Conservation (phyloP, 2,329 filamentous ascomycete species). For the Trichophyton rubrum region DNA sequence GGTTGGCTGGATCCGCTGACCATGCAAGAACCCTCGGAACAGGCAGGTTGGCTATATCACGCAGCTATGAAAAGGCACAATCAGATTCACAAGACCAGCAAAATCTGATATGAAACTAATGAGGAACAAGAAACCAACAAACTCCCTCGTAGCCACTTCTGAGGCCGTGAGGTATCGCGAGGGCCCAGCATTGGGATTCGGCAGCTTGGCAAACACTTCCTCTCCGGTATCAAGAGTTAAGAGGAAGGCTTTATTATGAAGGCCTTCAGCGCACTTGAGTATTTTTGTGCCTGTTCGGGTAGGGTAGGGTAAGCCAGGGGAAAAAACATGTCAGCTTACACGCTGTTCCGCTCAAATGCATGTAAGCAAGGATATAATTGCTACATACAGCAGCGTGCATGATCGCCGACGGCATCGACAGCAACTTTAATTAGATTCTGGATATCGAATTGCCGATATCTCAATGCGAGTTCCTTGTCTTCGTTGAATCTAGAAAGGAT, state of each 20-base stretch:
- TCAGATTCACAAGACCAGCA: too few relatives aligned
- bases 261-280: not conserved
- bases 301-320: too few relatives aligned
- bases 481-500: too few relatives aligned
- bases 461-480: too few relatives aligned
- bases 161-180: conserved; percentile 12
- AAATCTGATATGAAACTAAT: not conserved
- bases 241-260: conserved; percentile 7
- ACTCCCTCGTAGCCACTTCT: conserved; percentile 18
- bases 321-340: too few relatives aligned
- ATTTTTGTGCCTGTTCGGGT: not conserved
- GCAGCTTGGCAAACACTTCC: conserved; percentile 20
- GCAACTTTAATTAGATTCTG: not conserved
- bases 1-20: conserved; percentile 11
- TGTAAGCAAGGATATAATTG: too few relatives aligned
- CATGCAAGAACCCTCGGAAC: conserved; percentile 10
- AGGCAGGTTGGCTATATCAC: conserved; percentile 12
- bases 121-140: conserved; percentile 14
- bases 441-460: too few relatives aligned
- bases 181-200: conserved; percentile 21
- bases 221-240: conserved; percentile 17
- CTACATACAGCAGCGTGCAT: too few relatives aligned
- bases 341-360: too few relatives aligned
- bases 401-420: not conserved
- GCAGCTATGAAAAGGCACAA: conserved; percentile 5